Evolutionary conservation across 768 basidiomycete species (phyloP).

Genomic region (Phlebiopsis gigantea): DNA sequence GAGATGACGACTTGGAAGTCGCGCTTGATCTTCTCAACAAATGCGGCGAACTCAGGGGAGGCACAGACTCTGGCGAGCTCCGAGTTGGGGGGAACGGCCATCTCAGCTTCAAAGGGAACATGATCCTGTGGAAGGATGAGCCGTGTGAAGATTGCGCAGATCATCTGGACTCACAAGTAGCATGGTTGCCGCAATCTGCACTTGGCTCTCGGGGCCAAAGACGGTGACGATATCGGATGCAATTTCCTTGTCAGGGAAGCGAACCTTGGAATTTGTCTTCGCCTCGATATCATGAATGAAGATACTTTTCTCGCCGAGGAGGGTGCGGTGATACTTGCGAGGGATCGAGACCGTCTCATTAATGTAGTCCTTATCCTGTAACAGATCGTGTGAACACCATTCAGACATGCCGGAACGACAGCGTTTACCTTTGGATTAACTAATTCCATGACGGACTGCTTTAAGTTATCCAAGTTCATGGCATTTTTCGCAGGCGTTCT

Average conservation of each 20-base stretch:
- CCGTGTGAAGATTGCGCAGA: not conserved
- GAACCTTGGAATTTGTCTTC: constrained; percentile 91
- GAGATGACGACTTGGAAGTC: constrained; percentile 90
- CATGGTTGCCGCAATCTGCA: constrained; percentile 96
- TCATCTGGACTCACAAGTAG: constrained; percentile 60
- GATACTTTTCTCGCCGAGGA: constrained; percentile 93
- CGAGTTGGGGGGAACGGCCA: constrained; percentile 79
- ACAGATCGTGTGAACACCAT: constrained; percentile 1
- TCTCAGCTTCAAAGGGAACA: constrained; percentile 93
- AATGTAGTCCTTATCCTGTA: constrained; percentile 93
- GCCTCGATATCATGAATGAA: constrained; percentile 96
- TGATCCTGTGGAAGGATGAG: constrained; percentile 61
- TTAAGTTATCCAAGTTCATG: constrained; percentile 89
- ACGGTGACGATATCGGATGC: constrained; percentile 96
- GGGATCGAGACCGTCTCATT: constrained; percentile 92
- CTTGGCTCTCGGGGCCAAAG: constrained; percentile 94
- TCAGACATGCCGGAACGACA: not conserved
- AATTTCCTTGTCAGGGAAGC: constrained; percentile 89
- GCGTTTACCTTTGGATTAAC: constrained; percentile 85
- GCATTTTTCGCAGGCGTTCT: constrained; percentile 97
- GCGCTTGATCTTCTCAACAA: constrained; percentile 87
- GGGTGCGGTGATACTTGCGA: constrained; percentile 88
- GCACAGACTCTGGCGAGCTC: constrained; percentile 74
- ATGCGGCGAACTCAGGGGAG: constrained; percentile 78
- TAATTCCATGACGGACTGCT: constrained; percentile 95